Base-by-base conservation (phyloP, 1,284 basidiomycete genomes). In the Athelia sp. region DNA sequence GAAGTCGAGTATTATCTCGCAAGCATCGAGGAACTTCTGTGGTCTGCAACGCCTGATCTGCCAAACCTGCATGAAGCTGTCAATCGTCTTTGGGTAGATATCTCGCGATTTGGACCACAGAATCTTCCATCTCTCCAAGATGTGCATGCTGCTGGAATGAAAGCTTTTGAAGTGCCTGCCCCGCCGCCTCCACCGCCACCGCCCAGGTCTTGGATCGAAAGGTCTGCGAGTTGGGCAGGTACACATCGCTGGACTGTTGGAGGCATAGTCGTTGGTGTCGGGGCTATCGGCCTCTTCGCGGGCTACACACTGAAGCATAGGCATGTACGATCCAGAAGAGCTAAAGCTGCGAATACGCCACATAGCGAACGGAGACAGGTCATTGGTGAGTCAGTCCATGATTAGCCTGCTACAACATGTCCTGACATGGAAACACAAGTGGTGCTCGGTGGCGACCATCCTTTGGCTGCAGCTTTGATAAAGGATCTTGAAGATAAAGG, bases 371-470 rank as follows among this genome's bases (percentile, higher is more conserved):
- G 78, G 54, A 74, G 80, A 54, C 82, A 87, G 58, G 84, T 87
- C 43, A 78, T 91, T 49, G 83, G 87, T 90, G 54, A 51, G 81
- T 74, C 4, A 18, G 45, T 42, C 8, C 36, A 15, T 44, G 8
- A 24, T 26, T 49, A 17, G 26, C 26, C 42, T 48, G 15, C 29
- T 38, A 35, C 60, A n/a, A n/a, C n/a, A n/a, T 21, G 36, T 22
- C 23, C 21, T 3, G 26, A 22, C 8, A 49, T 50, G 49, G 52
- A 34, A 58, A 54, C 40, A 43, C 3, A 59, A 90, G 89, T 92
- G 44, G 76, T 93, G 19, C 75, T 93, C 43, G 90, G 90, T 36
- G 90, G 83, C 17, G 90, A 93, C 59, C 73, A 76, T 24, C 78
- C 83, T 0, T 72, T 85, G 45, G 88, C 81, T 11, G 70, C 79